A percentile compares a stretch with the other conserved stretches of the same genome.
These are phyloP conservation scores for Neurospora sp. DNA, from an alignment of 495 filamentous ascomycete genomes.

Conservation along the genomic window DNA sequence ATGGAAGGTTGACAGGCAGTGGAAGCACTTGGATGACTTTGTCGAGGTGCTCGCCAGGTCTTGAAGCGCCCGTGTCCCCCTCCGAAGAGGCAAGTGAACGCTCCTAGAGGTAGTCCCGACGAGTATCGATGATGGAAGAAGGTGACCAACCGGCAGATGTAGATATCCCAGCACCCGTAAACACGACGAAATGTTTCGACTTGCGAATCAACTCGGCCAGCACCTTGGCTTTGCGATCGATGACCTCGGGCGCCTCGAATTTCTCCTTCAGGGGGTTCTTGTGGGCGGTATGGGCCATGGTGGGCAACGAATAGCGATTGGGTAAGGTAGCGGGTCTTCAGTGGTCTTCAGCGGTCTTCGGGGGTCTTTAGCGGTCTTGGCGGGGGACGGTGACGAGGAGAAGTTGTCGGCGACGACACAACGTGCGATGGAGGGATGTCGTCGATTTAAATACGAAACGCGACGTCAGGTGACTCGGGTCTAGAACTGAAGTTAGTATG, in stretches of 20 bases:
- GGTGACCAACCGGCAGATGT: constrained; percentile 27
- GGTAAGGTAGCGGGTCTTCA: background rate
- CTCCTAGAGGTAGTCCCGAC: background rate
- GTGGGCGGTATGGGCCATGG: background rate
- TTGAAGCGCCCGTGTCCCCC: background rate
- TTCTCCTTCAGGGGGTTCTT: constrained; percentile 14
- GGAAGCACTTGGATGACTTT: background rate
- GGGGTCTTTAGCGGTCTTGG: background rate
- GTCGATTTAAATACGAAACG: background rate
- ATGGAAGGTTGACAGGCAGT: background rate
- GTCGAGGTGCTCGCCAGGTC: background rate
- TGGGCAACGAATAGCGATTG: background rate
- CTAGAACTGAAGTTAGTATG: background rate
- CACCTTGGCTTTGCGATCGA: constrained; percentile 26
- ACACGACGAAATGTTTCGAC: constrained; percentile 38
- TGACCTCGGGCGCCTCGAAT: constrained; percentile 17
- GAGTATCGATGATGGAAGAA: background rate
- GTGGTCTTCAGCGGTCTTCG: background rate
- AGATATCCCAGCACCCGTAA: constrained; percentile 37
- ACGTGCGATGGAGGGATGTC: background rate
- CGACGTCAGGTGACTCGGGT: background rate
- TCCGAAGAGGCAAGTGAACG: background rate
- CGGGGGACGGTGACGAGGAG: background rate
- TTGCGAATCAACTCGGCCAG: constrained; percentile 28
- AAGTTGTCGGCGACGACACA: background rate